These are phyloP conservation scores for Xylaria venustula DNA, from an alignment of 495 filamentous ascomycete species.

Conservation along the genomic window DNA sequence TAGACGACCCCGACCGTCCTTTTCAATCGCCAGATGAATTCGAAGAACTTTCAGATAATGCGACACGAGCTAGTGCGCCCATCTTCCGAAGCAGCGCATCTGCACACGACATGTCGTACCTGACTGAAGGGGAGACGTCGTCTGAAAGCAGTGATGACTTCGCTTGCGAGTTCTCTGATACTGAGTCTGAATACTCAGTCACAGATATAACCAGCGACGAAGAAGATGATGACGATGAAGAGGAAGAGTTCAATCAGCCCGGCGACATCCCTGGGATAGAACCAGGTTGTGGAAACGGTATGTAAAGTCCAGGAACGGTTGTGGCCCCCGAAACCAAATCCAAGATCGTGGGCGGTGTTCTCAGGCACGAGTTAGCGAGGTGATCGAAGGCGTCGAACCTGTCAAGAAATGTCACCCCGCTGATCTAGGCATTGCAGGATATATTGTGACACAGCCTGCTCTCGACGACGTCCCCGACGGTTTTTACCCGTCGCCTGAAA, in stretches of 20 bases:
- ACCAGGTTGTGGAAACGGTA: conserved; percentile 66
- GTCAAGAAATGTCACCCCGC: conserved; percentile 2
- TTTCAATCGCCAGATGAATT: conserved; percentile 40
- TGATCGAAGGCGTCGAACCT: conserved; percentile 13
- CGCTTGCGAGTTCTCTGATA: conserved; percentile 53
- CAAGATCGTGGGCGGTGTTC: neutral
- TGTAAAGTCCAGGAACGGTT: conserved; percentile 7
- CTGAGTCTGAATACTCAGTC: conserved; percentile 50
- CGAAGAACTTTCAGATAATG: conserved; percentile 18
- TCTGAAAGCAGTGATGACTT: conserved; percentile 44
- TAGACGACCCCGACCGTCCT: conserved; percentile 74
- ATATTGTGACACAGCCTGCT: conserved; percentile 80
- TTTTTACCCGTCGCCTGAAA: conserved; percentile 63
- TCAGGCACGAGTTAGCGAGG: neutral
- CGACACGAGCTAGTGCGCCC: conserved; percentile 24
- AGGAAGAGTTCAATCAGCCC: conserved; percentile 51
- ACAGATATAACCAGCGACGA: conserved; percentile 48
- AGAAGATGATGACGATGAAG: conserved; percentile 40
- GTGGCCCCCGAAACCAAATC: neutral
- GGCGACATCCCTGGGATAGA: conserved; percentile 85
- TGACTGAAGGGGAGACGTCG: conserved; percentile 31
- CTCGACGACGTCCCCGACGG: conserved; percentile 80
- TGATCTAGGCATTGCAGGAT: conserved; percentile 27
- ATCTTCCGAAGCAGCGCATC: conserved; percentile 34
- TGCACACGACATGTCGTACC: conserved; percentile 14